A percentile compares a stretch with the other conserved stretches of the same genome.
phyloP scores from a whole-genome alignment of 306 rosid genomes.

The Malus sieversii region DNA sequence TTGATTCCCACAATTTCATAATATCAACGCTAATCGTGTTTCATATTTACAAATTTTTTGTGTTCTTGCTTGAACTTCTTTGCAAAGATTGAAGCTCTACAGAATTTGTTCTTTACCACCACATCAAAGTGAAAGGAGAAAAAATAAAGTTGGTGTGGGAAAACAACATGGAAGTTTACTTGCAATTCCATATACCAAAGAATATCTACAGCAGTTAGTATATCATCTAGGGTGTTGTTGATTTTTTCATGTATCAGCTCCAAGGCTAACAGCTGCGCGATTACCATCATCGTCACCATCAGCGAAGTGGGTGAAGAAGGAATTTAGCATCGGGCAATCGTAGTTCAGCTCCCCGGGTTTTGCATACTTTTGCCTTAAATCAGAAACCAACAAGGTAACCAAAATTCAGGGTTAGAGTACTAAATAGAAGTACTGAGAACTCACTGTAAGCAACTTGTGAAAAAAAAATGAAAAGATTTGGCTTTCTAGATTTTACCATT shows the following conservation, averaged over 20 bases:
- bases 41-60: not conserved
- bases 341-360: constrained; percentile 80
- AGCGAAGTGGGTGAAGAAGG: constrained; percentile 66
- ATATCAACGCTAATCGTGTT: not conserved
- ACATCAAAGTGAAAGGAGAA: not conserved
- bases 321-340: constrained; percentile 72
- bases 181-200: not conserved
- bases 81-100: not conserved
- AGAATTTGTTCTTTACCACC: not conserved
- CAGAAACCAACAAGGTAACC: constrained; percentile 4
- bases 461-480: not conserved
- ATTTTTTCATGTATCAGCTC: not conserved
- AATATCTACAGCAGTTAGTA: not conserved
- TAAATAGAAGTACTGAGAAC: not conserved
- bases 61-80: not conserved
- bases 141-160: not conserved
- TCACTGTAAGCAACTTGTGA: not conserved
- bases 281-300: constrained; percentile 12
- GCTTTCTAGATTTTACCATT: constrained; percentile 35
- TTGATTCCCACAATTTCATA: not conserved
- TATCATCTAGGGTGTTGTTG: not conserved
- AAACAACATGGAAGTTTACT: not conserved
- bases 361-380: constrained; percentile 69
- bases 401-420: not conserved
- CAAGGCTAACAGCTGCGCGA: not conserved